Percentiles rank a stretch among this genome's conserved stretches.
These are phyloP conservation scores for Paramecium caudatum DNA, from an alignment of 73 alveolate species.

Conservation along the genomic window DNA sequence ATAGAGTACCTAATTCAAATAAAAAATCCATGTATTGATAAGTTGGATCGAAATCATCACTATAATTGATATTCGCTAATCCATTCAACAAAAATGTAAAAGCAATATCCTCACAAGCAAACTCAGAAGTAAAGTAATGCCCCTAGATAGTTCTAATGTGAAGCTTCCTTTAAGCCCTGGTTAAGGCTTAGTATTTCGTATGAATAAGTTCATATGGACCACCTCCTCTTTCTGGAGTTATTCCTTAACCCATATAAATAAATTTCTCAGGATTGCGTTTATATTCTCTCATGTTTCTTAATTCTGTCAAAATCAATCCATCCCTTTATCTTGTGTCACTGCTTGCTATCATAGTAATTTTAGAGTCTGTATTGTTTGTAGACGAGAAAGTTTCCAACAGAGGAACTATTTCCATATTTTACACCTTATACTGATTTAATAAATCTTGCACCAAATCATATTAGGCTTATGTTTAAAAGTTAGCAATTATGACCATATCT, in stretches of 20 bases:
- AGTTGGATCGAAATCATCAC: constrained; percentile 50
- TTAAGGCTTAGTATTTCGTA: constrained; percentile 46
- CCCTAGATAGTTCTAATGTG: constrained; percentile 63
- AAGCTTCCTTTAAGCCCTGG: constrained; percentile 45
- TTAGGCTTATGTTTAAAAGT: neutral
- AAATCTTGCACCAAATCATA: constrained; percentile 19
- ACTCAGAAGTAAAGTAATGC: constrained; percentile 51
- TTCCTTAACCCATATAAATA: constrained; percentile 59
- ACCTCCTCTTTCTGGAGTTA: constrained; percentile 71
- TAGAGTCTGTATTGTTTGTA: constrained; percentile 50
- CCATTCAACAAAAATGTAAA: constrained; percentile 56
- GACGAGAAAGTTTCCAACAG: constrained; percentile 58
- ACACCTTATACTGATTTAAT: neutral
- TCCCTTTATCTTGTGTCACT: constrained; percentile 66
- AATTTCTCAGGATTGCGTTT: constrained; percentile 54
- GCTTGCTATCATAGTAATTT: constrained; percentile 64
- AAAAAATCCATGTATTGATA: constrained; percentile 48
- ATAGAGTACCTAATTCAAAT: constrained; percentile 36
- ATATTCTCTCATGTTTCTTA: constrained; percentile 69
- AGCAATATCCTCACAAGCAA: constrained; percentile 60
- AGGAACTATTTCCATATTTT: constrained; percentile 57
- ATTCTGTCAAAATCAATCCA: constrained; percentile 56
- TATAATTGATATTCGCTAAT: constrained; percentile 28
- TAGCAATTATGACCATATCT: constrained; percentile 65
- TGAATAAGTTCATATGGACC: constrained; percentile 60